phyloP scores from a whole-genome alignment of 2,329 filamentous ascomycete species.

The Zymoseptoria ardabiliae region DNA sequence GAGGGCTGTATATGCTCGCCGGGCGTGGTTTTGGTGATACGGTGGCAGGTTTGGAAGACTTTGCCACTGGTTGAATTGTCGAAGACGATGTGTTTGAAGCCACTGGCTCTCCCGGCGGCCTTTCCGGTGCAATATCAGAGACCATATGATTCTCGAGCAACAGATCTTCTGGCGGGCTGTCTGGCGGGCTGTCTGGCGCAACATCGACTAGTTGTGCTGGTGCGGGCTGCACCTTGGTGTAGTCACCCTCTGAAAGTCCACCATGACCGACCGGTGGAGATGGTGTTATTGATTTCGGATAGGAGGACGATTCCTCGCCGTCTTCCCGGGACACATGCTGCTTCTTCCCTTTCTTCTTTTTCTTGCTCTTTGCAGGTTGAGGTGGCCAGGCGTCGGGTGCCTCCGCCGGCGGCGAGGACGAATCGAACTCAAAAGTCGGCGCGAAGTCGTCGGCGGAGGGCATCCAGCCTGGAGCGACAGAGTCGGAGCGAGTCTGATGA shows the following conservation, averaged over 20 bases:
- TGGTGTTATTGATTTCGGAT: constrained; percentile 23
- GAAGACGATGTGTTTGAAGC: constrained; percentile 4
- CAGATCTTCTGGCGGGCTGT: not conserved
- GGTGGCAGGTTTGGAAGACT: constrained; percentile 10
- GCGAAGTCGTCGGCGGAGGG: constrained; percentile 18
- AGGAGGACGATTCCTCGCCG: constrained; percentile 20
- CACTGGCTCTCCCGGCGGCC: constrained; percentile 1
- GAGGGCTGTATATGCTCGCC: constrained; percentile 7
- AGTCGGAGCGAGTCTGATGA: not conserved
- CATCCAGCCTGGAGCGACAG: constrained; percentile 14
- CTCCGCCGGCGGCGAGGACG: constrained; percentile 2
- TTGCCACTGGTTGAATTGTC: constrained; percentile 4
- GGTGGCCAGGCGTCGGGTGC: constrained; percentile 12
- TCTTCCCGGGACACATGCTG: constrained; percentile 11
- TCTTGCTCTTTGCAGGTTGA: constrained; percentile 14
- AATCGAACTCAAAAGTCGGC: constrained; percentile 21
- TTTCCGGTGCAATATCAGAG: constrained; percentile 8
- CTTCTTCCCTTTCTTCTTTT: constrained; percentile 24
- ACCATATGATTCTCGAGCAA: constrained; percentile 13
- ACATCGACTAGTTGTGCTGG: constrained; percentile 5
- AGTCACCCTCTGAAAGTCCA: not conserved
- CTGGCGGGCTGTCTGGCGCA: not conserved
- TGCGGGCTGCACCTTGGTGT: constrained; percentile 1
- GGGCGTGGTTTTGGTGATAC: constrained; percentile 13
- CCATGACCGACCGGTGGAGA: constrained; percentile 20